These are phyloP conservation scores for Phytophthora quininea DNA, from an alignment of 352 stramenopile genomes.

Conservation along the genomic window DNA sequence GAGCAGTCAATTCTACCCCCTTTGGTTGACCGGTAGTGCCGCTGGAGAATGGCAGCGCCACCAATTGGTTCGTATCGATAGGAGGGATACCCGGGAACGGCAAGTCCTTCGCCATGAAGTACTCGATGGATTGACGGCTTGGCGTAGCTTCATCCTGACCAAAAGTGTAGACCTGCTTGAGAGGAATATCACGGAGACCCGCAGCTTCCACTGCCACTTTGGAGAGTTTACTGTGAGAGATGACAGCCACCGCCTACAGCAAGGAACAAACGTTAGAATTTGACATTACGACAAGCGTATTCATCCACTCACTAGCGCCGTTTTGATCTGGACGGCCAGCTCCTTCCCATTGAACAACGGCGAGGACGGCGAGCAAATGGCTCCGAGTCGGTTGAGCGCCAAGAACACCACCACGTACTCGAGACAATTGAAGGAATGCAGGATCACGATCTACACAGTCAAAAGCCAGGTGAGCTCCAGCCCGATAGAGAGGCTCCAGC, in stretches of 20 bases:
- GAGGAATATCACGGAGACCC: conserved; percentile 1
- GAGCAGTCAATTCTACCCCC: conserved; percentile 89
- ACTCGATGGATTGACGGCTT: conserved; percentile 33
- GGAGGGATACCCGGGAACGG: conserved; percentile 19
- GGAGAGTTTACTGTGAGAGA: conserved; percentile 34
- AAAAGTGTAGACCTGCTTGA: conserved; percentile 29
- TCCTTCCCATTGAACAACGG: conserved; percentile 47
- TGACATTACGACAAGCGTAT: too few species aligned
- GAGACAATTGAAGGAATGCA: conserved; percentile 65
- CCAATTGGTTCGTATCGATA: conserved; percentile 25
- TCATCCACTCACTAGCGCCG: conserved; percentile 23
- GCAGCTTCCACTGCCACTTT: conserved; percentile 25
- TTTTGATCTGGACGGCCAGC: conserved; percentile 43
- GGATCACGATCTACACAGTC: conserved; percentile 36
- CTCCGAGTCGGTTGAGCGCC: conserved; percentile 49
- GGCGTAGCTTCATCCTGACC: conserved; percentile 4
- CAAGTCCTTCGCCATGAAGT: conserved; percentile 21
- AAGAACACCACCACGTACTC: conserved; percentile 65
- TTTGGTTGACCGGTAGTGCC: conserved; percentile 91
- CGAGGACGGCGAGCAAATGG: conserved; percentile 50
- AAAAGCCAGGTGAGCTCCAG: background rate
- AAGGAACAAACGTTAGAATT: background rate
- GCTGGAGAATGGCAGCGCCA: conserved; percentile 88
- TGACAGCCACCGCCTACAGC: conserved; percentile 23
- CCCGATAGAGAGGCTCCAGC: background rate